Base-by-base conservation (phyloP, 169 alveolate genomes). In the Plasmodium gaboni region DNA sequence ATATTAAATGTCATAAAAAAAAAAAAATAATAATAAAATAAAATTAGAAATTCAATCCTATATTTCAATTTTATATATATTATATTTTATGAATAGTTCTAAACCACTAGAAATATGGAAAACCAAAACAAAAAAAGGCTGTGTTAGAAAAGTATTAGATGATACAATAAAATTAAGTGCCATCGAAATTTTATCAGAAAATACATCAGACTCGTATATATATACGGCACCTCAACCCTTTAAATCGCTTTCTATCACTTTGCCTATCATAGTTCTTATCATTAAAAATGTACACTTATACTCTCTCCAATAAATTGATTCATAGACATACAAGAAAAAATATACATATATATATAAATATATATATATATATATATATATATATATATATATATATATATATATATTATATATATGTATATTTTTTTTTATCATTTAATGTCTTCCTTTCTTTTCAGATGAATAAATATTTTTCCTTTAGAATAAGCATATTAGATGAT, bases 401-500 rank as follows among this genome's bases (percentile, higher is more conserved):
- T 32, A 32, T 32, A 32, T 32, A 32, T 32, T 32, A 3, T 19
- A 19, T 19, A 19, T 19, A 50, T 19, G 5, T 42, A 70, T 44
- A 12, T 17, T 32, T 70, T 26, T 46, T 46, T 48, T 13, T 57
- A 22, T 13, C 5, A 22, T 32, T 67, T 15, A 9, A 67, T 67
- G 15, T 10, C 7, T 67, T 70, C 38, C 48, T 4, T 15, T 26
- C 9, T 53, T 53, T 50, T 57, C 96, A 96, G 98, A 88, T 96
- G 93, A 96, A 96, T 91, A 97, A 97, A 95, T 97, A 97, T 87
- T 98, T 97, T 95, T 97, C 99, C 19, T 98, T 98, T 73, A 99
- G 98, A 93, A 99, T 98, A 48, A 96, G 97, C 93, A 98, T 98
- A 38, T 92, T 98, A 87, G 99, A 98, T 91, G 99, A 98, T 92